These are phyloP conservation scores for Ophiocordyceps camponoti-saundersi DNA, from an alignment of 2,329 filamentous ascomycete species.

Conservation along the genomic window DNA sequence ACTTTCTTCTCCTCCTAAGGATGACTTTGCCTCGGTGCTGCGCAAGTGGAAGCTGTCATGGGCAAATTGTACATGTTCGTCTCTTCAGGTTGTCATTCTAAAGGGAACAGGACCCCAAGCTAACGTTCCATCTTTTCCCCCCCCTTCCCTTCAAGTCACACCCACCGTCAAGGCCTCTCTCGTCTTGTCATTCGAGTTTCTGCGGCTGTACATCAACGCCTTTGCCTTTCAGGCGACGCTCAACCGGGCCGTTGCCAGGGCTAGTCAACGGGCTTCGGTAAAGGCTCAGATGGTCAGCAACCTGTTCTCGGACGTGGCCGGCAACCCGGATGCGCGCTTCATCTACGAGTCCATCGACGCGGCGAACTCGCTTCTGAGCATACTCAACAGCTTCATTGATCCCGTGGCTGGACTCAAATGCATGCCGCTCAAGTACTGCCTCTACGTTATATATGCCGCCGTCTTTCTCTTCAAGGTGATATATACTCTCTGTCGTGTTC, in stretches of 20 bases:
- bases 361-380: constrained; percentile 42
- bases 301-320: constrained; percentile 35
- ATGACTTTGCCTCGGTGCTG: constrained; percentile 53
- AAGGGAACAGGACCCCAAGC: no score
- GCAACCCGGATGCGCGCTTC: constrained; percentile 45
- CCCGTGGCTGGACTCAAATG: constrained; percentile 41
- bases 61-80: constrained; percentile 45
- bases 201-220: constrained; percentile 57
- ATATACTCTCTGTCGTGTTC: no score
- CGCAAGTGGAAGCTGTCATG: constrained; percentile 55
- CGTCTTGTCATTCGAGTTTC: constrained; percentile 54
- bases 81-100: background rate
- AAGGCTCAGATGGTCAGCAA: constrained; percentile 17
- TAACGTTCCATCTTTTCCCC: no score
- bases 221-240: constrained; percentile 61
- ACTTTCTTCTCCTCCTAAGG: constrained; percentile 11
- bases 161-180: constrained; percentile 49
- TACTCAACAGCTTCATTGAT: constrained; percentile 41
- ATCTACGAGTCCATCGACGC: constrained; percentile 51
- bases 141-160: no score
- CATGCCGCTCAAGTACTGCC: constrained; percentile 46
- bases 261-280: constrained; percentile 16
- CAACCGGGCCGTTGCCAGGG: constrained; percentile 22
- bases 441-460: constrained; percentile 45
- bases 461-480: constrained; percentile 47